Evolutionary conservation across 164 flowering plant species (phyloP).

Genomic region (Berberis thunbergii): DNA sequence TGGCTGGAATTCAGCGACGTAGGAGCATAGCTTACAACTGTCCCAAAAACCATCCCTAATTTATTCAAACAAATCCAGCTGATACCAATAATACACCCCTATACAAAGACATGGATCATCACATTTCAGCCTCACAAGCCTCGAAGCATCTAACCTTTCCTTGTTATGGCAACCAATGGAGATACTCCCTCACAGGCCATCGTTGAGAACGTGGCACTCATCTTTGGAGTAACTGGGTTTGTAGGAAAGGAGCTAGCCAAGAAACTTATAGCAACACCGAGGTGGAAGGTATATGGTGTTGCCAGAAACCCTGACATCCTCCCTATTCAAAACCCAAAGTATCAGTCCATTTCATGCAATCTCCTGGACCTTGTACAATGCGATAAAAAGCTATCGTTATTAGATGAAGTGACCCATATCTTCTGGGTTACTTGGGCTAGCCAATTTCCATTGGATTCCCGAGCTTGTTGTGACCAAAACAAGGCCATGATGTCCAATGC

Average conservation of each 20-base stretch:
- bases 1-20: conserved; percentile 1
- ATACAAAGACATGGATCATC: too few relatives aligned
- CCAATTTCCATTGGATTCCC: conserved; percentile 40
- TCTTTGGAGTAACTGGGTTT: conserved; percentile 78
- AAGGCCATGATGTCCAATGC: conserved; percentile 63
- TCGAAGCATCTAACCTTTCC: background rate
- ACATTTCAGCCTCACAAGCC: background rate
- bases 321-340: conserved; percentile 17
- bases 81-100: background rate
- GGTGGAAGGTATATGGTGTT: conserved; percentile 73
- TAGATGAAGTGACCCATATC: conserved; percentile 37
- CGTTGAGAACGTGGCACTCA: conserved; percentile 36
- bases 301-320: conserved; percentile 35
- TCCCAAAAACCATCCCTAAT: background rate
- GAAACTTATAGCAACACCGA: conserved; percentile 21
- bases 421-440: conserved; percentile 93
- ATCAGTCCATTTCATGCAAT: conserved; percentile 68
- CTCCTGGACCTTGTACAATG: conserved; percentile 45
- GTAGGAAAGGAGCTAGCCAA: conserved; percentile 68
- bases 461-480: conserved; percentile 55
- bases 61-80: background rate
- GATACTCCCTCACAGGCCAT: background rate
- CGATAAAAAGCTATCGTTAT: conserved; percentile 11
- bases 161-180: conserved; percentile 6
- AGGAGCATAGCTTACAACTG: background rate